These are phyloP conservation scores for Brassica hybrid DNA, from an alignment of 441 rosid species.

Conservation along the genomic window DNA sequence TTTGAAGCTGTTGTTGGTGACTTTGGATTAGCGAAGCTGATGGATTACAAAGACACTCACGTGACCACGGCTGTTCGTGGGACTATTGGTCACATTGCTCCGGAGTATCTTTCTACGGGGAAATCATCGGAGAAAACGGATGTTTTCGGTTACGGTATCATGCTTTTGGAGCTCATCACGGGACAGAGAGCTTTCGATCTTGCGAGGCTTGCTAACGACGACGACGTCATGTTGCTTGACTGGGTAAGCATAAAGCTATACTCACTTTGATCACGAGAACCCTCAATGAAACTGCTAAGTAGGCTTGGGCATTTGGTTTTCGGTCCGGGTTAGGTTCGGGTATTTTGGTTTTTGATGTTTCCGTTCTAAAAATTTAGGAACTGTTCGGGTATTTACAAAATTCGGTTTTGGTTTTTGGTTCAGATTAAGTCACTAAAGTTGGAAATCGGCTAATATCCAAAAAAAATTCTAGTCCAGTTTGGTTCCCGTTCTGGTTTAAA, in stretches of 20 bases:
- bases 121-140: conserved; percentile 87
- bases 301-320: too few relatives aligned
- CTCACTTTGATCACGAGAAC: neutral
- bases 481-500: too few relatives aligned
- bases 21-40: conserved; percentile 83
- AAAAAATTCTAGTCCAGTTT: too few relatives aligned
- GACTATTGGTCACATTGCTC: conserved; percentile 88
- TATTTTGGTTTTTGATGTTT: too few relatives aligned
- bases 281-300: neutral
- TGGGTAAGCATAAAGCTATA: conserved; percentile 54
- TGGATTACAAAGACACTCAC: conserved; percentile 93
- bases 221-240: conserved; percentile 85
- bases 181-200: conserved; percentile 96
- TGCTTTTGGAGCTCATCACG: conserved; percentile 86
- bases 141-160: conserved; percentile 86
- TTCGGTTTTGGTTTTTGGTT: too few relatives aligned
- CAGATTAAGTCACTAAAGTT: too few relatives aligned
- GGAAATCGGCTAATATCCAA: too few relatives aligned
- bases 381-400: too few relatives aligned
- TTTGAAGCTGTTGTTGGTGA: conserved; percentile 92
- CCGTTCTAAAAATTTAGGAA: too few relatives aligned
- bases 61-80: conserved; percentile 92
- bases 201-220: conserved; percentile 87
- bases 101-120: conserved; percentile 85
- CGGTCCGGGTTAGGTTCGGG: too few relatives aligned